Evolutionary conservation across 2,329 filamentous ascomycete genomes (phyloP), one percentile per base, ranked within the genome.

Genomic region (Lachnellula willkommii): DNA sequence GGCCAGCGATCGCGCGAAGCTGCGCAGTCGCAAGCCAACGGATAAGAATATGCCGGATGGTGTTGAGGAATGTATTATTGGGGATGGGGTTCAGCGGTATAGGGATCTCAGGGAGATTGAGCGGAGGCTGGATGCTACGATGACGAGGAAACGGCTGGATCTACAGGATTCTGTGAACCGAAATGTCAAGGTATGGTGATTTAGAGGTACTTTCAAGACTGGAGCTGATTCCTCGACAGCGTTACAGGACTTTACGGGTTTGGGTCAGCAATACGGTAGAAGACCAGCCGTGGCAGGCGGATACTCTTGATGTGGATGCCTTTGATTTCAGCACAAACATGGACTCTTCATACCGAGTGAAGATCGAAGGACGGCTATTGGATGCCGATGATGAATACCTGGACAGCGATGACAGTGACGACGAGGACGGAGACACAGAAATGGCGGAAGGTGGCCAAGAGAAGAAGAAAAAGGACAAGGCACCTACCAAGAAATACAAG

Each of bases 231-330:
- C 42, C 46, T 28, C 5, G 51, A 22, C 54, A 90, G 82, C 83
- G 89, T 63, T 88, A 87, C 72, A 89, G 87, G 68, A 95, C 90
- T 2, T 78, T 99, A 72, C 88, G 93, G 60, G 82, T 99, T 61
- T 97, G 91, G 91, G 86, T 99, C 66, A 92, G 85, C 67, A 99
- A 99, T 73, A 96, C 91, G 1, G 90, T 87, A 36, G 90, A 96
- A 71, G 90, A 94, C 68, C 94, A 99, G 74, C 86, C 88, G 35
- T 97, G 94, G 94, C 94, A 99, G 73, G 80, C 79, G 40, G 82
- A 79, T 64, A 78, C 77, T 42, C 76, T 87, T 58, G 85, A 86
- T 58, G 80, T 86, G 11, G 86, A 93, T 69, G 83, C 82, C 37
- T 94, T 94, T 62, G 91, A 95, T 68, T 92, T 95, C 67, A 85